Percentiles rank a stretch among this genome's conserved stretches.
phyloP scores from a whole-genome alignment of 371 early-diverging fungal species.

The Mortierella sp. region DNA sequence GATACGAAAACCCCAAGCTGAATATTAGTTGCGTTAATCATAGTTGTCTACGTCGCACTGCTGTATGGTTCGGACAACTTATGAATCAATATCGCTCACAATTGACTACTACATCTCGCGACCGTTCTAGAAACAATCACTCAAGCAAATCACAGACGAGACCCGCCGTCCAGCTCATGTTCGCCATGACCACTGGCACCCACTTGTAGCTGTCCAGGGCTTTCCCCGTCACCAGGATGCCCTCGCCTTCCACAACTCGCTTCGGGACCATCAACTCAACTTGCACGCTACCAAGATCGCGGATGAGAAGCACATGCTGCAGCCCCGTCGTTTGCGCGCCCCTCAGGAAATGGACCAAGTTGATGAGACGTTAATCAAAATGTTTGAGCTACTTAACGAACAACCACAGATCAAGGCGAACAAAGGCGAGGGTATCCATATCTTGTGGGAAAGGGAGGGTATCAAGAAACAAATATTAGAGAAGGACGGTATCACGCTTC shows the following conservation, averaged over 20 bases:
- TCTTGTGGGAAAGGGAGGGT: conserved; percentile 52
- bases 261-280: conserved; percentile 61
- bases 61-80: too few species aligned
- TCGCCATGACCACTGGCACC: conserved; percentile 74
- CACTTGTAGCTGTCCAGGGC: conserved; percentile 68
- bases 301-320: conserved; percentile 56
- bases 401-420: conserved; percentile 27
- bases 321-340: conserved; percentile 63
- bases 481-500: conserved; percentile 29
- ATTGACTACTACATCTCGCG: background rate
- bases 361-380: conserved; percentile 49
- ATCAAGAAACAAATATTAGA: conserved; percentile 38
- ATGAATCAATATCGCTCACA: background rate
- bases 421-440: conserved; percentile 36
- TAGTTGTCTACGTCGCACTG: too few species aligned
- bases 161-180: conserved; percentile 62
- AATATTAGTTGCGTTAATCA: too few species aligned
- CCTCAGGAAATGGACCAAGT: conserved; percentile 55
- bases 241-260: conserved; percentile 70
- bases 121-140: conserved; percentile 57
- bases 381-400: conserved; percentile 42
- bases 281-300: conserved; percentile 25
- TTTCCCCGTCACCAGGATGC: conserved; percentile 62
- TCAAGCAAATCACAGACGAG: conserved; percentile 59
- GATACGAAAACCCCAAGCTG: too few species aligned